phyloP scores from a whole-genome alignment of 2,329 filamentous ascomycete genomes.

The Colletotrichum abscissum region DNA sequence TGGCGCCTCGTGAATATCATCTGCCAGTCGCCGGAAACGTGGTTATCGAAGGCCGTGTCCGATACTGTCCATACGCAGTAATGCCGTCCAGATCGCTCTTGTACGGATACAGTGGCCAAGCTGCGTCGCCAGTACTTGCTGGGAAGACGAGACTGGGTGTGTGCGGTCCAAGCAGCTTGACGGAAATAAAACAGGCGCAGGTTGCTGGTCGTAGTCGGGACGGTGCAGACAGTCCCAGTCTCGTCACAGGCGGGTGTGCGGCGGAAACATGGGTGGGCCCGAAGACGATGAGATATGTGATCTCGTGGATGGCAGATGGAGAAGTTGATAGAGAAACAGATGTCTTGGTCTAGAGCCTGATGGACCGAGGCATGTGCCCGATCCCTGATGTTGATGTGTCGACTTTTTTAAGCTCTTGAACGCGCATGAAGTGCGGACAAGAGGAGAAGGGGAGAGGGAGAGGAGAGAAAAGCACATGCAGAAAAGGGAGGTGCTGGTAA shows the following conservation, averaged over 20 bases:
- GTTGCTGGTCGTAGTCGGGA: conserved; percentile 9
- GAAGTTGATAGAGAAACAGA: conserved; percentile 17
- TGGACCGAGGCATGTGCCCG: conserved; percentile 16
- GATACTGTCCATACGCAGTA: neutral
- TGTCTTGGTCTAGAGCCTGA: conserved; percentile 23
- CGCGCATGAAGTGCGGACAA: conserved; percentile 4
- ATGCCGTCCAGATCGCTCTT: neutral
- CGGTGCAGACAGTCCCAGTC: conserved; percentile 1
- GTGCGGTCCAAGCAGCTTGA: neutral
- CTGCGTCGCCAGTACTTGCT: neutral
- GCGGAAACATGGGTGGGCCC: conserved; percentile 12
- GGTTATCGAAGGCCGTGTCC: neutral
- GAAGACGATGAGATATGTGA: neutral
- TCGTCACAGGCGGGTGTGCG: conserved; percentile 9
- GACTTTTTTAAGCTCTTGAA: conserved; percentile 11
- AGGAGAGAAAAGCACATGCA: conserved; percentile 20
- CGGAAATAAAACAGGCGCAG: neutral
- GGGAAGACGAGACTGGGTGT: neutral
- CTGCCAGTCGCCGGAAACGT: neutral
- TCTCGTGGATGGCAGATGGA: conserved; percentile 5
- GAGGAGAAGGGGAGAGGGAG: neutral
- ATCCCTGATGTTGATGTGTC: conserved; percentile 16
- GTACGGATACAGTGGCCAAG: neutral
- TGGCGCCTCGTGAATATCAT: neutral
- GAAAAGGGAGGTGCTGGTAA: conserved; percentile 3